Percentiles rank a stretch among this genome's conserved stretches.
Conservation (phyloP, 352 stramenopile genomes). For the Pythium aphanidermatum region DNA sequence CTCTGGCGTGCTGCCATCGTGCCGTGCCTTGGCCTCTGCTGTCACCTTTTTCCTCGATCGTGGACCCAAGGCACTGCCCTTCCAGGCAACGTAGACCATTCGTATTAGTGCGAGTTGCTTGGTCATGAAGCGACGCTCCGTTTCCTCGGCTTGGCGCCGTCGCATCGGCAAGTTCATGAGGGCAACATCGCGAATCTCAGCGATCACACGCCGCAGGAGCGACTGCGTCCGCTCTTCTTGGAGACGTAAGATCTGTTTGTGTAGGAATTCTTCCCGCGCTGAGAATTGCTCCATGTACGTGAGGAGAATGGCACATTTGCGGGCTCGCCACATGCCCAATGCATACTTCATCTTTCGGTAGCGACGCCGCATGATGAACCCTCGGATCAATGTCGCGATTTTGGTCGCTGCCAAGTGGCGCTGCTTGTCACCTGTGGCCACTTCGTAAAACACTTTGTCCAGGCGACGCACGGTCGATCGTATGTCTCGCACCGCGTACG, state of each 20-base stretch:
- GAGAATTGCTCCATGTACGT: conserved; percentile 59
- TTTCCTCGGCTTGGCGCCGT: conserved; percentile 44
- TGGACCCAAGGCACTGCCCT: conserved; percentile 38
- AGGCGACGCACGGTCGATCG: conserved; percentile 56
- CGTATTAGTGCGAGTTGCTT: conserved; percentile 36
- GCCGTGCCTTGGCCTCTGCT: conserved; percentile 32
- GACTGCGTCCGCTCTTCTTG: conserved; percentile 28
- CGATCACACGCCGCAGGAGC: conserved; percentile 42
- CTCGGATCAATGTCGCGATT: conserved; percentile 46
- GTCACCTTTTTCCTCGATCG: conserved; percentile 51
- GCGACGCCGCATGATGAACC: conserved; percentile 45
- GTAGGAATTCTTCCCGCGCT: conserved; percentile 55
- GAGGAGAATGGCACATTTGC: conserved; percentile 33
- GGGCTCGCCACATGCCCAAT: conserved; percentile 45
- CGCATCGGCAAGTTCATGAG: conserved; percentile 62
- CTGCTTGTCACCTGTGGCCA: conserved; percentile 67
- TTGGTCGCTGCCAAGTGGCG: conserved; percentile 61
- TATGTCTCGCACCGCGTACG: conserved; percentile 48
- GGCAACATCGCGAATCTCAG: conserved; percentile 61
- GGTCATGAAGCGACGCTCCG: conserved; percentile 35
- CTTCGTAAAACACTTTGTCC: conserved; percentile 74
- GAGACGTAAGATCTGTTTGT: conserved; percentile 40
- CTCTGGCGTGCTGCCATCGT: conserved; percentile 41
- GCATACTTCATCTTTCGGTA: conserved; percentile 34
- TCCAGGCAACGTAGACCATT: conserved; percentile 46